phyloP scores from a whole-genome alignment of 2,329 filamentous ascomycete genomes.

The Verticillium tricorpus region DNA sequence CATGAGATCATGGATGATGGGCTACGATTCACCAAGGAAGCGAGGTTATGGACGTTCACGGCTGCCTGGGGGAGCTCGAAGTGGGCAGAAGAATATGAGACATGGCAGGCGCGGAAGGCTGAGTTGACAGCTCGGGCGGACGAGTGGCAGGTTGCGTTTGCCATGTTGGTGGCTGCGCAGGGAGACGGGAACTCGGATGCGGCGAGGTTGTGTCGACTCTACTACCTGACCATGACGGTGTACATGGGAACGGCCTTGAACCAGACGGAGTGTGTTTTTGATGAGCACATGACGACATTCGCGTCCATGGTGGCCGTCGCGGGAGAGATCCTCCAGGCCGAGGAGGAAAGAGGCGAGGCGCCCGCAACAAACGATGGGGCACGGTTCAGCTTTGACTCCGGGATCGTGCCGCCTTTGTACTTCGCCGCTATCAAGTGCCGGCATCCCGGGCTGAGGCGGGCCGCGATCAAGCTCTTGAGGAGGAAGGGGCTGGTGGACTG shows the following conservation, averaged over 20 bases:
- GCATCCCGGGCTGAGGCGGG: constrained; percentile 33
- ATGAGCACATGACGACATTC: constrained; percentile 28
- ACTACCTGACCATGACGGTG: constrained; percentile 27
- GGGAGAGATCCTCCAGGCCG: constrained; percentile 4
- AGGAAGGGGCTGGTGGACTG: constrained; percentile 24
- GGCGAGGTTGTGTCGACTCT: constrained; percentile 28
- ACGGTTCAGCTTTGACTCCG: constrained; percentile 37
- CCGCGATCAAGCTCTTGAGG: constrained; percentile 30
- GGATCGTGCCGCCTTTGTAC: constrained; percentile 35
- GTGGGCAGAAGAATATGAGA: not conserved
- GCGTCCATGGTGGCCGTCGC: constrained; percentile 30
- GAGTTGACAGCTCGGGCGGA: constrained; percentile 7
- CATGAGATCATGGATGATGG: constrained; percentile 35
- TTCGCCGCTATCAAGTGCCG: constrained; percentile 35
- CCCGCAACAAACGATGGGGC: constrained; percentile 6
- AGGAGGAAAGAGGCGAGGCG: constrained; percentile 5
- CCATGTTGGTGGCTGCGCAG: constrained; percentile 17
- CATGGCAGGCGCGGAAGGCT: not conserved
- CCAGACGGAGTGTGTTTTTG: constrained; percentile 26
- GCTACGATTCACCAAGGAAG: constrained; percentile 28
- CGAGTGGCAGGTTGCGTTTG: constrained; percentile 26
- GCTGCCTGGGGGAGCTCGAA: not conserved
- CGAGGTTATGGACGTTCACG: constrained; percentile 19
- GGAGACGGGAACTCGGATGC: constrained; percentile 6
- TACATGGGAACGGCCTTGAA: constrained; percentile 27